phyloP scores from a whole-genome alignment of 495 filamentous ascomycete species.

The Pseudevernia furfuracea region DNA sequence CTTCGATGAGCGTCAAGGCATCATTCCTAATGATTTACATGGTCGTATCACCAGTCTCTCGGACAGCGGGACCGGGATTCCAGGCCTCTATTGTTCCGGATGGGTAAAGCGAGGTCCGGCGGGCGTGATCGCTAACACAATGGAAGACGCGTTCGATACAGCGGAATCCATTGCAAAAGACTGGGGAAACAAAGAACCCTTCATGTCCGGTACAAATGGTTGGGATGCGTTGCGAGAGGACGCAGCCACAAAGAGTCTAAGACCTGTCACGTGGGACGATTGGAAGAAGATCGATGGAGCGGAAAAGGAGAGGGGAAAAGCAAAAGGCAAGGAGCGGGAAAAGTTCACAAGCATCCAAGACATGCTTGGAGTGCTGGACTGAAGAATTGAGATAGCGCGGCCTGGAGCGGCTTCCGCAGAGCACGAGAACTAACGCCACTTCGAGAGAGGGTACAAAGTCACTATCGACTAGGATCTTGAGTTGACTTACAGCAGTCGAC shows the following conservation, averaged over 20 bases:
- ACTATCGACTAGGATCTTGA: background rate
- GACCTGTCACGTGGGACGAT: slow-evolving; percentile 67
- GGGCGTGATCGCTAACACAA: slow-evolving; percentile 91
- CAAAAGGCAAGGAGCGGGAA: slow-evolving; percentile 68
- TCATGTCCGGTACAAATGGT: slow-evolving; percentile 48
- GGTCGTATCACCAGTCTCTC: slow-evolving; percentile 58
- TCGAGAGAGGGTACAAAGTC: background rate
- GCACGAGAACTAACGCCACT: background rate
- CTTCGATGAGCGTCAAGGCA: slow-evolving; percentile 63
- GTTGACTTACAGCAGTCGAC: background rate
- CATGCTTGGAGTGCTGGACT: slow-evolving; percentile 65
- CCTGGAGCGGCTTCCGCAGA: background rate
- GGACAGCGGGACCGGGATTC: slow-evolving; percentile 38
- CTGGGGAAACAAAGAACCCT: slow-evolving; percentile 45
- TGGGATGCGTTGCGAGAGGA: slow-evolving; percentile 67
- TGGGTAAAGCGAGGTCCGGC: slow-evolving; percentile 96
- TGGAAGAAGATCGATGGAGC: slow-evolving; percentile 79
- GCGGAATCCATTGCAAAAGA: slow-evolving; percentile 73
- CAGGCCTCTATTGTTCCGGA: slow-evolving; percentile 86
- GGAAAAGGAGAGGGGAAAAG: slow-evolving; percentile 60
- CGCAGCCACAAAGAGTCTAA: slow-evolving; percentile 43
- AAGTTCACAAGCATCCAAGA: slow-evolving; percentile 72
- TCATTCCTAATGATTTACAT: slow-evolving; percentile 77
- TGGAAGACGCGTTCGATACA: slow-evolving; percentile 89
- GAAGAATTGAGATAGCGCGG: slow-evolving; percentile 1